Base-by-base conservation (phyloP, 331 rosid species). In the Stylosanthes scabra region DNA sequence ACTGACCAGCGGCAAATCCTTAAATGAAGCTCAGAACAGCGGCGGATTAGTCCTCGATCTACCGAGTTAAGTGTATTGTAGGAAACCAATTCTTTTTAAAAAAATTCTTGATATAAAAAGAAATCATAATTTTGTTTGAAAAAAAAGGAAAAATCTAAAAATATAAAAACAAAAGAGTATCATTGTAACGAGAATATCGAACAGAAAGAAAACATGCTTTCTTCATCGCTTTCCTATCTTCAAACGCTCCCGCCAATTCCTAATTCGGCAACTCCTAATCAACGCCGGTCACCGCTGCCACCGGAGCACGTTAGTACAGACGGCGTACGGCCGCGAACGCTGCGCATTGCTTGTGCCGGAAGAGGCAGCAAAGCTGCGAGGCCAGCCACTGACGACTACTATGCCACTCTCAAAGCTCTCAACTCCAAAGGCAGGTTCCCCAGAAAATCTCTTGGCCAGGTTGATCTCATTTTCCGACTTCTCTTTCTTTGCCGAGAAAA, bases 381-480 rank as follows among this genome's bases (percentile, higher is more conserved):
- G 37, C 70, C 54, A 29, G 74, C 58, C 77, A 65, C 88, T 13
- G 96, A 94, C 76, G 88, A 87, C 60, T 91, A 87, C 84, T 84
- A 89, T 75, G 83, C 83, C 80, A 94, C 93, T 61, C 86, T 91
- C 69, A 85, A 40, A 82, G 97, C 97, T 83, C 99, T 94, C 78
- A 90, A 91, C 80, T 91, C 97, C 76, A 88, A 72, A 78, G 97
- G 92, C 45, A 93, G 99, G 50, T 70, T 82, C 66, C 99, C 97
- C 8, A 83, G 93, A 77, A 94, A 94, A 84, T 91, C 97, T 34
- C 93, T 94, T 7, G 99, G 96, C 77, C 96, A 94, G 99, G 99
- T 93, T 57, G 14, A 14, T 15, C 47, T 15, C 39, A 5, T 47
- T 84, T 52, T 67, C 1, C 2, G 3, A 5, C 6, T 39, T 77